Conservation (phyloP, 164 flowering plant species). For the Tetracentron sinense region DNA sequence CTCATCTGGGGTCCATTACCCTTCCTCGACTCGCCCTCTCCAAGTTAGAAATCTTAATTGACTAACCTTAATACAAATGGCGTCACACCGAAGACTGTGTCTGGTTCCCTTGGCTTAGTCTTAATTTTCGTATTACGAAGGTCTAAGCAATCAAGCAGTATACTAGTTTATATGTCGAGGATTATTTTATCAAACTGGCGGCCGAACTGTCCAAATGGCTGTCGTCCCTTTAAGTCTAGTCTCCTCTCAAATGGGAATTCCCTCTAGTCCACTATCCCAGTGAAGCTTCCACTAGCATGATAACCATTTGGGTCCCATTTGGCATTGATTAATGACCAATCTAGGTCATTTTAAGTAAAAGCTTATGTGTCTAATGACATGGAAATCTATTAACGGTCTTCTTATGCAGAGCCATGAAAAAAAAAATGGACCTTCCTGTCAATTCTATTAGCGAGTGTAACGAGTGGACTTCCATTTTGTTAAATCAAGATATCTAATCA, state of each 20-base stretch:
- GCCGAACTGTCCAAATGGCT: conserved; percentile 13
- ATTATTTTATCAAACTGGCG: conserved; percentile 7
- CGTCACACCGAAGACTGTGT: conserved; percentile 64
- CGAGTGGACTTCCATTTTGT: conserved; percentile 14
- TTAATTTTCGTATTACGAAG: conserved; percentile 26
- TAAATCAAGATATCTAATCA: conserved; percentile 13
- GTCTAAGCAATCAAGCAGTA: conserved; percentile 22
- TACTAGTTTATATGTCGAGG: conserved; percentile 22
- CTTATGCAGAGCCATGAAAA: too few species aligned
- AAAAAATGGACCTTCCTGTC: conserved; percentile 7
- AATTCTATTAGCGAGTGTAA: neutral
- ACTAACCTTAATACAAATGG: conserved; percentile 52
- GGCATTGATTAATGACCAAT: conserved; percentile 11
- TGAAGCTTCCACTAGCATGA: conserved; percentile 38
- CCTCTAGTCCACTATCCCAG: conserved; percentile 10
- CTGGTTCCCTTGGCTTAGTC: conserved; percentile 20
- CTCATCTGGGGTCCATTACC: conserved; percentile 17
- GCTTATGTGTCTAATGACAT: too few species aligned
- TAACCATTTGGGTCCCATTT: conserved; percentile 17
- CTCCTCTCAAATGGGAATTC: conserved; percentile 21
- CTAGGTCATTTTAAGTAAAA: neutral
- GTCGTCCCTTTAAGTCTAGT: neutral
- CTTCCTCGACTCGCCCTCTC: conserved; percentile 23
- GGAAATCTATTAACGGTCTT: too few species aligned
- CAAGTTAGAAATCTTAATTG: conserved; percentile 18